Percentiles rank a stretch among this genome's conserved stretches.
phyloP scores from a whole-genome alignment of 768 basidiomycete species.

The Pulveroboletus sp. region DNA sequence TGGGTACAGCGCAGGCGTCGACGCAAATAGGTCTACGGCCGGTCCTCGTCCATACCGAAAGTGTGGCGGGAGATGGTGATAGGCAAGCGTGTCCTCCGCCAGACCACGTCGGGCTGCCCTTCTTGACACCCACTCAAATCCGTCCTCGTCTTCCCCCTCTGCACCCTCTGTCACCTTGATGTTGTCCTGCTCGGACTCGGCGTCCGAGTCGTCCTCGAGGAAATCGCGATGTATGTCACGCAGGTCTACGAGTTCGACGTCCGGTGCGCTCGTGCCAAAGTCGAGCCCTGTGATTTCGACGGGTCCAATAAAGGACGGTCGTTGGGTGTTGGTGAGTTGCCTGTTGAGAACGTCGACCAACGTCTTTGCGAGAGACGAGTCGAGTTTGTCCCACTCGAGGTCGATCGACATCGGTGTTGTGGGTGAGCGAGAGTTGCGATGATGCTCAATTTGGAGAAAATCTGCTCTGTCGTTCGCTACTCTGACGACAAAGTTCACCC shows the following conservation, averaged over 20 bases:
- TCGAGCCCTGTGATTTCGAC: slow-evolving; percentile 81
- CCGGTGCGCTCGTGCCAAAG: slow-evolving; percentile 79
- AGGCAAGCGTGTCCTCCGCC: slow-evolving; percentile 48
- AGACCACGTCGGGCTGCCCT: slow-evolving; percentile 53
- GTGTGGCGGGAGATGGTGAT: slow-evolving; percentile 70
- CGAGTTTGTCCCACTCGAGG: slow-evolving; percentile 86
- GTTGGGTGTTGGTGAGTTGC: slow-evolving; percentile 60
- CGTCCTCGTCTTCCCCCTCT: slow-evolving; percentile 65
- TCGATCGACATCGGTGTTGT: slow-evolving; percentile 79
- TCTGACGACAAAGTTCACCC: neutral
- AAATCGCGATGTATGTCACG: slow-evolving; percentile 95
- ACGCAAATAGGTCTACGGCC: slow-evolving; percentile 52
- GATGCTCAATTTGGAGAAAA: neutral
- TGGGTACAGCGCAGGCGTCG: slow-evolving; percentile 43
- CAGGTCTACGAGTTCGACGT: slow-evolving; percentile 86
- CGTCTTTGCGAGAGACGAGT: slow-evolving; percentile 60
- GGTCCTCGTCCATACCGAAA: slow-evolving; percentile 60
- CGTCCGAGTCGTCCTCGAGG: slow-evolving; percentile 61
- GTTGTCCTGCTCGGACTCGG: slow-evolving; percentile 31
- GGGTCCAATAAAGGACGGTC: slow-evolving; percentile 96
- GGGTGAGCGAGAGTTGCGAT: neutral
- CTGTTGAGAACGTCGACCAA: slow-evolving; percentile 75
- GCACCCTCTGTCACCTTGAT: slow-evolving; percentile 49
- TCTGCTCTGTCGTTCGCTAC: neutral
- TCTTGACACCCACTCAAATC: slow-evolving; percentile 78